Percentiles rank a stretch among this genome's conserved stretches.
phyloP scores from a whole-genome alignment of 495 filamentous ascomycete species.

The Penicillium lagena region DNA sequence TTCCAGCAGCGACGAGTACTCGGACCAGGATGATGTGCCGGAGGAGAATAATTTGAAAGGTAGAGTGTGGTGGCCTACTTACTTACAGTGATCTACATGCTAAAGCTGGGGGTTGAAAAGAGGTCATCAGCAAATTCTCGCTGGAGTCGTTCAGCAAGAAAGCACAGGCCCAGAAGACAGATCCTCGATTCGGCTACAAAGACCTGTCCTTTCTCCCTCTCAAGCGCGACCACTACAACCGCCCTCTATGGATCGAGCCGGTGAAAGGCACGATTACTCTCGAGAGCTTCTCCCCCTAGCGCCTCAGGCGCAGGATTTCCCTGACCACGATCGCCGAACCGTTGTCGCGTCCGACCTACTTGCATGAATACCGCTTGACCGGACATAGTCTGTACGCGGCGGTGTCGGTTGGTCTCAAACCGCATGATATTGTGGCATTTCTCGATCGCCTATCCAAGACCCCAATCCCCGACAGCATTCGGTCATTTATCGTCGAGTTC shows the following conservation, averaged over 20 bases:
- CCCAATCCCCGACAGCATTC: constrained; percentile 69
- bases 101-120: constrained; percentile 21
- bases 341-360: constrained; percentile 72
- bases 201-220: constrained; percentile 78
- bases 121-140: constrained; percentile 63
- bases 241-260: constrained; percentile 91
- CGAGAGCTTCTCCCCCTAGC: constrained; percentile 89
- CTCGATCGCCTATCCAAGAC: constrained; percentile 86
- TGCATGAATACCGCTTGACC: constrained; percentile 92
- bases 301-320: constrained; percentile 81
- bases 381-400: constrained; percentile 91
- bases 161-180: constrained; percentile 29
- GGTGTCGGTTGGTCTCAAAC: constrained; percentile 81
- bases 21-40: constrained; percentile 50
- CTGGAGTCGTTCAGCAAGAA: constrained; percentile 45
- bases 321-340: constrained; percentile 94
- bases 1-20: constrained; percentile 65
- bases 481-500: constrained; percentile 71
- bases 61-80: constrained; percentile 46
- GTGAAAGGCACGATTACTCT: constrained; percentile 77
- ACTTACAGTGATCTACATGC: constrained; percentile 8
- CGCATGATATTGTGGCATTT: constrained; percentile 82
- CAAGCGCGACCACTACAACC: constrained; percentile 81
- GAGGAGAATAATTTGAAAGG: constrained; percentile 39
- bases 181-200: constrained; percentile 54